Conservation (phyloP, 148 eudicot genomes). For the Polygonum maritimum region DNA sequence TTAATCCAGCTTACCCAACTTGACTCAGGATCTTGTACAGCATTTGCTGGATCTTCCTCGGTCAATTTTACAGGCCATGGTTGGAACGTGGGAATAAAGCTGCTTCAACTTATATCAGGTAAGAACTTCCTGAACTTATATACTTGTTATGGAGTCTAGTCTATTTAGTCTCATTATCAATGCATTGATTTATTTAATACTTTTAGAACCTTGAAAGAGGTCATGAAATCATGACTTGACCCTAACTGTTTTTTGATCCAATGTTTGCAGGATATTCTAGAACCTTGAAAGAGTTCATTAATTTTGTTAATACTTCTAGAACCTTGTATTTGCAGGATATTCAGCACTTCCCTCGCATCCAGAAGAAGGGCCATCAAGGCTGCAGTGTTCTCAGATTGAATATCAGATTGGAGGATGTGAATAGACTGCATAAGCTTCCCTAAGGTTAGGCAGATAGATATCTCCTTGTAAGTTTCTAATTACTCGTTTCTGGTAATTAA, state of each 20-base stretch:
- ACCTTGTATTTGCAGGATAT: no score
- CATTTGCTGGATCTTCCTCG: conserved; percentile 61
- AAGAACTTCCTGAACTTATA: neutral
- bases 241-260: neutral
- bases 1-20: conserved; percentile 87
- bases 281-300: no score
- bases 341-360: conserved; percentile 68
- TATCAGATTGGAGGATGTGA: conserved; percentile 51
- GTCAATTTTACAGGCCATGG: conserved; percentile 32
- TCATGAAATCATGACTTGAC: neutral
- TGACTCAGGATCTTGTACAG: conserved; percentile 67
- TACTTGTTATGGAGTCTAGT: neutral
- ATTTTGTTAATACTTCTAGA: no score
- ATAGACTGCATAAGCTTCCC: conserved; percentile 54
- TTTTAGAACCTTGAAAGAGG: neutral
- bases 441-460: conserved; percentile 36
- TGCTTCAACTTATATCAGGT: conserved; percentile 12
- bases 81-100: conserved; percentile 37
- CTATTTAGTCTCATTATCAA: neutral
- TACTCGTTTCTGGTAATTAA: neutral
- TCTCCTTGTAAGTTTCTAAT: neutral
- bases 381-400: conserved; percentile 25
- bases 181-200: neutral
- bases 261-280: conserved; percentile 48
- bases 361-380: conserved; percentile 27